Evolutionary conservation across 1,139 yeast genomes (phyloP), one percentile per base, ranked within the genome.

Genomic region (Debaryomycetaceae sp.): DNA sequence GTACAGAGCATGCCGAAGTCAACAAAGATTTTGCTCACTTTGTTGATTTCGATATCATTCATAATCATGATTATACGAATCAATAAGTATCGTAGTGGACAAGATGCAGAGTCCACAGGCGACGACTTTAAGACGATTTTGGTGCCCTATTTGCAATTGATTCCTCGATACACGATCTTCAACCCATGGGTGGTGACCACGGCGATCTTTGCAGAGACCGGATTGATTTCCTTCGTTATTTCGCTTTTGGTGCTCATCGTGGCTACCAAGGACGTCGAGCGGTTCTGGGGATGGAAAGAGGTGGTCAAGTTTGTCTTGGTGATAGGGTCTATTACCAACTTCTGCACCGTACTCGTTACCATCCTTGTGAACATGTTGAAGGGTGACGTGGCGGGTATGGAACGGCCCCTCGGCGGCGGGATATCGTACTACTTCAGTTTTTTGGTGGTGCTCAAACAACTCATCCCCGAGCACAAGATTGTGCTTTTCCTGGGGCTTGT

Each of bases 381-480:
- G 20, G 62, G 63, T 11, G 75, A 73, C 49, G 66, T 65, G 5
- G 51, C 51, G 8, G 70, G 72, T 0, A 71, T 75, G 71, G 68
- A 66, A 45, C 62, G 62, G 44, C 78, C 85, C 5, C 66, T 85
- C 42, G 87, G 87, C 45, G 97, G 97, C 0, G 83, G 89, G 20
- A 76, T 82, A 37, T 82, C 89, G 1, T 68, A 88, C 47, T 74
- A 86, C 50, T 72, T 87, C 58, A 93, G 89, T 3, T 85, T 87
- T 54, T 68, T 90, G 47, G 96, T 91, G 34, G 95, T 90, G 6
- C 80, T 89, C 60, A 90, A 89, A 63, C 97, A 91, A 63, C 71
- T 88, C 54, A 81, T 87, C 31, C 97, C 97, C 5, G 97, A 91
- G 60, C 95, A 89, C 58, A 83, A 88, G 45, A 76, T 89, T 45